Percentiles rank a stretch among this genome's conserved stretches.
Evolutionary conservation across 495 filamentous ascomycete species (phyloP).

Genomic region (Neurospora discreta): DNA sequence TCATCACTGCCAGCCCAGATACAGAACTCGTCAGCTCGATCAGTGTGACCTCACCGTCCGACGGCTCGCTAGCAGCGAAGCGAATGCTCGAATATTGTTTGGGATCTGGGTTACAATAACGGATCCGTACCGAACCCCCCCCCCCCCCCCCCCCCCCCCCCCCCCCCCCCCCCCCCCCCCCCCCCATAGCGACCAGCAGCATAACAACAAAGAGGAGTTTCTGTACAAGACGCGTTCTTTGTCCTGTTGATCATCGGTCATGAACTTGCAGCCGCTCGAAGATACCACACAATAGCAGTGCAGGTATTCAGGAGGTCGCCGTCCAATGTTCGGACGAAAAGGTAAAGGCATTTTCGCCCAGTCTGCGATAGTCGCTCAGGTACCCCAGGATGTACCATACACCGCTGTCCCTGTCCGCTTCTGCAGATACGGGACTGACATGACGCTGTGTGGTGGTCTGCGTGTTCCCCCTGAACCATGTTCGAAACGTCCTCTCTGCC

Average conservation of each 20-base stretch:
- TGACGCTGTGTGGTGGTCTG: background rate
- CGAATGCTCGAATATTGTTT: background rate
- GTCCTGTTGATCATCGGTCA: background rate
- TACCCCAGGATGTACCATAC: background rate
- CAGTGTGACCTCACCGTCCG: background rate
- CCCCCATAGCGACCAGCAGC: background rate
- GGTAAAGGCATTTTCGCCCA: background rate
- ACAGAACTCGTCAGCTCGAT: background rate
- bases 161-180: background rate
- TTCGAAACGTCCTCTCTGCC: background rate
- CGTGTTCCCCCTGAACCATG: background rate
- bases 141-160: too few relatives aligned
- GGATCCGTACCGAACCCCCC: background rate
- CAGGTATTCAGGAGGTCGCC: background rate
- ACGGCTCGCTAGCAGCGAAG: background rate
- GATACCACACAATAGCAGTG: background rate
- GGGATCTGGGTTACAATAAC: background rate
- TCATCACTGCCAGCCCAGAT: background rate
- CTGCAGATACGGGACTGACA: background rate
- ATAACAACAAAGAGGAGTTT: background rate
- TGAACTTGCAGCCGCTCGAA: background rate
- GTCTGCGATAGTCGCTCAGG: background rate
- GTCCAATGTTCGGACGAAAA: background rate
- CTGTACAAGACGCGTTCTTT: background rate
- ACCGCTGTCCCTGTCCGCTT: background rate